Conservation (phyloP, 2,329 filamentous ascomycete genomes). For the Aspergillus thermomutatus region DNA sequence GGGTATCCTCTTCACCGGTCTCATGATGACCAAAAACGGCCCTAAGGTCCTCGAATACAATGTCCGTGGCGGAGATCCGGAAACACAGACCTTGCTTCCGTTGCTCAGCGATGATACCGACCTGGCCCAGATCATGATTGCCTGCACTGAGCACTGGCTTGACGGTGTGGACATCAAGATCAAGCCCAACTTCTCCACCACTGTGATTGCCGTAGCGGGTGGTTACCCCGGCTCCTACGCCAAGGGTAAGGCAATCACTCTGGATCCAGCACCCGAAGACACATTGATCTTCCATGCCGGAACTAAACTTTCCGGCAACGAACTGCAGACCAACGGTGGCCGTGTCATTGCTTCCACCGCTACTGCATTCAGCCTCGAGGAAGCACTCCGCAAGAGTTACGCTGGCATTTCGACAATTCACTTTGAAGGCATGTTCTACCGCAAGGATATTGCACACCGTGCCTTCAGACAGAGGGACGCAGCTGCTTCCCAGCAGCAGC, state of each 20-base stretch:
- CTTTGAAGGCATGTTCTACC: constrained; percentile 86
- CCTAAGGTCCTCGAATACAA: constrained; percentile 90
- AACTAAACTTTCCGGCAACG: constrained; percentile 62
- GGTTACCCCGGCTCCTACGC: constrained; percentile 86
- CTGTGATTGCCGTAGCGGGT: constrained; percentile 87
- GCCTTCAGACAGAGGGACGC: constrained; percentile 40
- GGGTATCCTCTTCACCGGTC: constrained; percentile 55
- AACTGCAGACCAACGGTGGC: constrained; percentile 76
- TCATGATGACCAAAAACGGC: constrained; percentile 83
- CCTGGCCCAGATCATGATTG: constrained; percentile 82
- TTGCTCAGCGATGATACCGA: constrained; percentile 76
- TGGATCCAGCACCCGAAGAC: constrained; percentile 53
- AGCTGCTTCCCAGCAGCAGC: constrained; percentile 13
- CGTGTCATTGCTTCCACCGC: constrained; percentile 93
- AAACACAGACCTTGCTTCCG: constrained; percentile 81
- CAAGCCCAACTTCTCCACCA: constrained; percentile 71
- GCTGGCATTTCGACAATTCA: constrained; percentile 73
- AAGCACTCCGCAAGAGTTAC: constrained; percentile 86
- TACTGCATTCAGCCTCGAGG: constrained; percentile 68
- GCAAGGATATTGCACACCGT: constrained; percentile 86
- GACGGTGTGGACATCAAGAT: constrained; percentile 66
- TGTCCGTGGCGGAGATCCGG: constrained; percentile 86
- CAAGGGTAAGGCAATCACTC: constrained; percentile 66
- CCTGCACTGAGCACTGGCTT: constrained; percentile 73
- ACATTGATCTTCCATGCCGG: constrained; percentile 91